These are phyloP conservation scores for Lasiosphaeria hispida DNA, from an alignment of 495 filamentous ascomycete genomes.

Conservation along the genomic window DNA sequence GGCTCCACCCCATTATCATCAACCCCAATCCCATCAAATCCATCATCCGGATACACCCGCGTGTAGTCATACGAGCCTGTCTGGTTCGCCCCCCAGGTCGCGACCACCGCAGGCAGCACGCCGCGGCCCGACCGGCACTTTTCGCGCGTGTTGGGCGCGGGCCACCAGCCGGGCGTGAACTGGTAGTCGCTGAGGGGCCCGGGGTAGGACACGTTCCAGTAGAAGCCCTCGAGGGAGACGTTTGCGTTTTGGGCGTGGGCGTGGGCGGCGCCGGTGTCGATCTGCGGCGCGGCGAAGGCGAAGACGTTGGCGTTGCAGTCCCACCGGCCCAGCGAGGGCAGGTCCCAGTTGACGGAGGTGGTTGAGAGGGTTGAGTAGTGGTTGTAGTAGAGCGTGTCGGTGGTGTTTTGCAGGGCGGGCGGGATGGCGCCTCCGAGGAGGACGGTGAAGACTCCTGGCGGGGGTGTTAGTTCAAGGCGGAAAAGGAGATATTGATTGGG, in stretches of 20 bases:
- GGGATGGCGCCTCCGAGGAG: slow-evolving; percentile 68
- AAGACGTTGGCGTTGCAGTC: slow-evolving; percentile 58
- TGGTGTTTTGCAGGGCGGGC: slow-evolving; percentile 54
- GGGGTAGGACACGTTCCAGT: slow-evolving; percentile 50
- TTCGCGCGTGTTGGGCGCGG: slow-evolving; percentile 32
- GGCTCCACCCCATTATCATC: not conserved
- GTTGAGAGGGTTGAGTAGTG: slow-evolving; percentile 69
- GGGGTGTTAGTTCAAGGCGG: slow-evolving; percentile 16
- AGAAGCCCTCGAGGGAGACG: slow-evolving; percentile 31
- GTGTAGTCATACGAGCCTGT: slow-evolving; percentile 41
- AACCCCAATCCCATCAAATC: not conserved
- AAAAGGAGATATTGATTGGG: not conserved
- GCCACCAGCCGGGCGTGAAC: slow-evolving; percentile 30
- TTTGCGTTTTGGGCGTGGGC: slow-evolving; percentile 17
- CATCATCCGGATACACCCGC: slow-evolving; percentile 25
- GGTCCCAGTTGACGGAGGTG: slow-evolving; percentile 59
- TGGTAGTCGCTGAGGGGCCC: slow-evolving; percentile 42
- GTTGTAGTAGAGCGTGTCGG: slow-evolving; percentile 65
- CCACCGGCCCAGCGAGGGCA: slow-evolving; percentile 46
- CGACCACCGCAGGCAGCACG: slow-evolving; percentile 38
- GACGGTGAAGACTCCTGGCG: slow-evolving; percentile 58
- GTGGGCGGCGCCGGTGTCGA: no score
- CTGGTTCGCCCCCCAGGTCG: slow-evolving; percentile 33
- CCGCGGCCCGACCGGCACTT: slow-evolving; percentile 32
- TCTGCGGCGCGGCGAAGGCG: slow-evolving; percentile 33